These are phyloP conservation scores for Hordeum pubiflorum DNA, from an alignment of 202 grass and related monocot genomes.

Conservation along the genomic window DNA sequence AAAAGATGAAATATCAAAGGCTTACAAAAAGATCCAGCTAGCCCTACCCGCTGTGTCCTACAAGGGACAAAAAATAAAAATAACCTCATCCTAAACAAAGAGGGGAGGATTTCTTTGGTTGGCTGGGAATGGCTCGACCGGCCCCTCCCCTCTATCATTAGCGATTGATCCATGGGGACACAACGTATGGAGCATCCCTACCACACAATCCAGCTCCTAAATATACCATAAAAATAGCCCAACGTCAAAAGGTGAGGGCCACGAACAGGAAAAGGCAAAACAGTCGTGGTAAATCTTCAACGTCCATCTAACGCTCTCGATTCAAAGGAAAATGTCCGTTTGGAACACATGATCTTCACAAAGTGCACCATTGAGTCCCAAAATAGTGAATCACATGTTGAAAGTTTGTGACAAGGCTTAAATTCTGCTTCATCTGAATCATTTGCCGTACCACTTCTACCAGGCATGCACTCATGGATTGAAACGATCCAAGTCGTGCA, in stretches of 20 bases:
- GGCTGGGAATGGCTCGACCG: conserved; percentile 31
- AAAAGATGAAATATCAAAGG: conserved; percentile 38
- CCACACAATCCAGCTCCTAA: conserved; percentile 30
- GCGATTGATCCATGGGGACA: conserved; percentile 41
- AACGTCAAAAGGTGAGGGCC: background rate
- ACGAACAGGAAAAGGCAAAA: background rate
- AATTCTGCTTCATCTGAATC: too few species aligned
- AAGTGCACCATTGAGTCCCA: background rate
- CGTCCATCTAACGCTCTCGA: background rate
- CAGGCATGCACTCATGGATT: background rate
- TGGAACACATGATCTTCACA: background rate
- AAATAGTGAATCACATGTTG: too few species aligned
- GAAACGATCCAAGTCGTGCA: background rate
- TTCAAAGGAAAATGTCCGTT: background rate
- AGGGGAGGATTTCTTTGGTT: conserved; percentile 31
- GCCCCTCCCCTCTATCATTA: conserved; percentile 38
- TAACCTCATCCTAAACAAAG: conserved; percentile 38
- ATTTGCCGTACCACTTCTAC: too few species aligned
- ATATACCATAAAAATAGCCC: background rate
- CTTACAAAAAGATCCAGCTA: conserved; percentile 19
- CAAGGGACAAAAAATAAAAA: conserved; percentile 10
- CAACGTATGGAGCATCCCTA: conserved; percentile 33
- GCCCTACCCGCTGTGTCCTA: background rate
- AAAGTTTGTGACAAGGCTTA: too few species aligned
- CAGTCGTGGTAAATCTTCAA: background rate